Evolutionary conservation across 352 stramenopile species (phyloP).

Genomic region (Phytophthora tubulina): DNA sequence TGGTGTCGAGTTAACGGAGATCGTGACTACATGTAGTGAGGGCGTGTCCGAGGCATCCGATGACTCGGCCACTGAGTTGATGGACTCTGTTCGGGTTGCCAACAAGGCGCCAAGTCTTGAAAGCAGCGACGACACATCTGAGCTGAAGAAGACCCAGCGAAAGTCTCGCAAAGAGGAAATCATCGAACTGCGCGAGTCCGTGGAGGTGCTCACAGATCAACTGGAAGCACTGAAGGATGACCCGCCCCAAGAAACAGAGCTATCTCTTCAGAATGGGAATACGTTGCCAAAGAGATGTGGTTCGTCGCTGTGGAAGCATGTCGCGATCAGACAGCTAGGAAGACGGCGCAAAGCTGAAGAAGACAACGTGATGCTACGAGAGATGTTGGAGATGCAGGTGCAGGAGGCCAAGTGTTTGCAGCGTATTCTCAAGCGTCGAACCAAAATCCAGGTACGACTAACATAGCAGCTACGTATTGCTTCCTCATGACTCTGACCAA

Average conservation of each 20-base stretch:
- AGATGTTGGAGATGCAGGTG: slow-evolving; percentile 38
- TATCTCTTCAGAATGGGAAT: neutral
- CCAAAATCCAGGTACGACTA: slow-evolving; percentile 34
- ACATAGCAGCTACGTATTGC: neutral
- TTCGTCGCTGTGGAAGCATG: slow-evolving; percentile 31
- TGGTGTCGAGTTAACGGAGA: neutral
- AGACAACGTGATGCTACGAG: slow-evolving; percentile 33
- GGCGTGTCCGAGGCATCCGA: neutral
- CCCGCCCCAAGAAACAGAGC: neutral
- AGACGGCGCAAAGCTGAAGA: slow-evolving; percentile 29
- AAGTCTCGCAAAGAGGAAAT: slow-evolving; percentile 29
- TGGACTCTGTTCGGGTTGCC: neutral
- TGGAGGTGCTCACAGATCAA: slow-evolving; percentile 14
- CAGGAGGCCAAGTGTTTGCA: slow-evolving; percentile 40
- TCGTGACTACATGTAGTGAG: neutral
- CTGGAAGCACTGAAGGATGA: slow-evolving; percentile 17
- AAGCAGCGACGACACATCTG: neutral
- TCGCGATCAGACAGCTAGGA: slow-evolving; percentile 30
- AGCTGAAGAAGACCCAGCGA: neutral
- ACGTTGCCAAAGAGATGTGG: neutral
- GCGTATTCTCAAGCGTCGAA: slow-evolving; percentile 40
- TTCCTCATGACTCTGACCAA: neutral
- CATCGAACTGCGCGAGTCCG: neutral
- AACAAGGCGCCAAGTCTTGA: neutral
- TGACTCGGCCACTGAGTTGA: neutral